Percentiles rank a stretch among this genome's conserved stretches.
Evolutionary conservation across 2,329 filamentous ascomycete species (phyloP).

Genomic region (Hyphodiscus sp.): DNA sequence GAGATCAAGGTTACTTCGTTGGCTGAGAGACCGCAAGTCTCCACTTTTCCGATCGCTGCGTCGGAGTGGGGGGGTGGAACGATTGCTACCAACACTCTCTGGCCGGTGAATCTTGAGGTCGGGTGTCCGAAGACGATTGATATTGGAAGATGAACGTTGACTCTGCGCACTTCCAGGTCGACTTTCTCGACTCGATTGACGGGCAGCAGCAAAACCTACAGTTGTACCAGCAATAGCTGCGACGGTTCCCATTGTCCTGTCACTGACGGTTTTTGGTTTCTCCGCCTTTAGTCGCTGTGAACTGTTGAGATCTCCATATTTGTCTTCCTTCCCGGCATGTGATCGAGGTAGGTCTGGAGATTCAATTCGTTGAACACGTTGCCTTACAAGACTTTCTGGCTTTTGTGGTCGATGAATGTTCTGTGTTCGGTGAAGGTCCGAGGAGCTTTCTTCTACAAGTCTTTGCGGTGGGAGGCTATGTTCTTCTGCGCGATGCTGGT

Average conservation of each 20-base stretch:
- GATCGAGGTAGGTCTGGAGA: conserved; percentile 15
- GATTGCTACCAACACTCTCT: conserved; percentile 52
- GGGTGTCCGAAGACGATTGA: conserved; percentile 28
- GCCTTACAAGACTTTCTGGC: conserved; percentile 17
- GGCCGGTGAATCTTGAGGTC: conserved; percentile 45
- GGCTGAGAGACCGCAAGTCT: conserved; percentile 65
- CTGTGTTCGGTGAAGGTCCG: conserved; percentile 18
- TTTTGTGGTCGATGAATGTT: conserved; percentile 14
- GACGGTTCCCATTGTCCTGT: conserved; percentile 19
- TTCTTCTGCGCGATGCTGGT: not conserved
- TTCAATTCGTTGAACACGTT: conserved; percentile 21
- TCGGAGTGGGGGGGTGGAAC: conserved; percentile 63
- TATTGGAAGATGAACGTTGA: conserved; percentile 24
- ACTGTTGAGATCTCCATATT: conserved; percentile 23
- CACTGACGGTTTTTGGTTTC: conserved; percentile 18
- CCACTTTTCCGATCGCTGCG: conserved; percentile 61
- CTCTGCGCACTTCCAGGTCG: conserved; percentile 24
- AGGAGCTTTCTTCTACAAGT: conserved; percentile 10
- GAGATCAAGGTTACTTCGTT: conserved; percentile 40
- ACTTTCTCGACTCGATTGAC: conserved; percentile 26
- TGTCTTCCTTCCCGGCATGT: conserved; percentile 19
- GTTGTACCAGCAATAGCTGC: conserved; percentile 21
- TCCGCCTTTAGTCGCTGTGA: conserved; percentile 19
- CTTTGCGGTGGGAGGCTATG: conserved; percentile 13
- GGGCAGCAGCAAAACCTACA: conserved; percentile 26